Base-by-base conservation (phyloP, 2,329 filamentous ascomycete species). In the Lachnellula arida region DNA sequence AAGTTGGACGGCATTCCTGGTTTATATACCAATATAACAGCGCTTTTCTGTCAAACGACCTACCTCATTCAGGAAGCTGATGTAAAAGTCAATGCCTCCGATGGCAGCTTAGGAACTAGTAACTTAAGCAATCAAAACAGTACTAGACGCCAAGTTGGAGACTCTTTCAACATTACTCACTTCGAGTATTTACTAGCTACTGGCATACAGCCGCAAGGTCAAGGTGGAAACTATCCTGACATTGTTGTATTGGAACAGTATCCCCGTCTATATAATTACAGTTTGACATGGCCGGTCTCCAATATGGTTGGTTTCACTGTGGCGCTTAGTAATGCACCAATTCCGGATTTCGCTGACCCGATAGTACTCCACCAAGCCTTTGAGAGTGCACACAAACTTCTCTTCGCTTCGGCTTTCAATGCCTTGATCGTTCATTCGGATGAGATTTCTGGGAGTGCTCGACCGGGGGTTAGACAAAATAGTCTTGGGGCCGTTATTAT, bases 61-160 rank as follows among this genome's bases (percentile, higher is more conserved):
- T 84, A 82, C 54, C 76, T 72, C 49, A 68, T 72, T n/a, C 77
- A 81, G 40, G 12, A 68, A 0, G 77, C 79, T 0, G 63, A 67
- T 0, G 75, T 76, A 0, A 76, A 71, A 0, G 68, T 83, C 1
- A 58, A 65, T 5, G 54, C 61, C 4, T 65, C 67, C 0, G 53
- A 55, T 6, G 54, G 59, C 28, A 32, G 7, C 8, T 32, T 32
- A 32, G 28, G 28, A 8, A 32, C 28, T 8, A 32, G 28, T 32
- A 8, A 32, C 8, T 8, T 32, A 32, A 32, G 28, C 28, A 32
- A 32, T 32, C 28, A 32, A 9, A 9, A 32, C 8, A 9, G 8
- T 32, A 32, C 28, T 9, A 32, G 28, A 32, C 28, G 28, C 28
- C 28, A 32, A 32, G 28, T 32, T 9, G 28, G 28, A 0, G 46